Percentiles rank a stretch among this genome's conserved stretches.
Evolutionary conservation across 345 rosid genomes (phyloP).

Genomic region (Trapa bicornis): DNA sequence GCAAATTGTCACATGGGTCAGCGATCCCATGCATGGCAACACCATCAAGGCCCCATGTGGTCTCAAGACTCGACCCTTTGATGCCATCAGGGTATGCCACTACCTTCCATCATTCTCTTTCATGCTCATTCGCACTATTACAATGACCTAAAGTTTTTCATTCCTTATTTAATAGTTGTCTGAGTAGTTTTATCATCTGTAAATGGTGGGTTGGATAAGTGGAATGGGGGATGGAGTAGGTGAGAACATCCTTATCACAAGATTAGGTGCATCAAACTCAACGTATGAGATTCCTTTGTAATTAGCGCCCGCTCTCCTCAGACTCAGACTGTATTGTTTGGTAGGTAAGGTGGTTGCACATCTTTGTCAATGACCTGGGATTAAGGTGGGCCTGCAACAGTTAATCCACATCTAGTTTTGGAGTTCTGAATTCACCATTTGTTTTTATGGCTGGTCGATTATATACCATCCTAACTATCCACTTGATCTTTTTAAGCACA

Average conservation of each 20-base stretch:
- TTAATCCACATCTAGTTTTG: no score
- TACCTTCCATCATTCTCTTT: neutral
- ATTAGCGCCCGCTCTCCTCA: neutral
- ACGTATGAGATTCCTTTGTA: neutral
- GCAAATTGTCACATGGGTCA: constrained; percentile 37
- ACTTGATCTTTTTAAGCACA: no score
- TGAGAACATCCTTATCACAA: constrained; percentile 1
- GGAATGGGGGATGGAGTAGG: constrained; percentile 5
- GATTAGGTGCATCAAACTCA: constrained; percentile 6
- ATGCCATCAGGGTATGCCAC: constrained; percentile 20
- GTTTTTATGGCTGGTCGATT: no score
- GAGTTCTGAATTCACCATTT: no score
- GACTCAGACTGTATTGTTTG: neutral
- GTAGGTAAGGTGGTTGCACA: constrained; percentile 3
- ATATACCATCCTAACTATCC: no score
- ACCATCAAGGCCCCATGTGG: constrained; percentile 40
- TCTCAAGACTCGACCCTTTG: constrained; percentile 39
- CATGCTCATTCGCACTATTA: neutral
- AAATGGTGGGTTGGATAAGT: neutral
- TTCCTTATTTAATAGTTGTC: neutral
- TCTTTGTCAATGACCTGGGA: constrained; percentile 6
- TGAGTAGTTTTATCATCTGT: neutral
- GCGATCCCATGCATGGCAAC: constrained; percentile 44
- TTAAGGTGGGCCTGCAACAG: neutral
- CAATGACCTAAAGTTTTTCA: neutral